phyloP scores from a whole-genome alignment of 495 filamentous ascomycete species.

The Hypoxylon cercidicola region DNA sequence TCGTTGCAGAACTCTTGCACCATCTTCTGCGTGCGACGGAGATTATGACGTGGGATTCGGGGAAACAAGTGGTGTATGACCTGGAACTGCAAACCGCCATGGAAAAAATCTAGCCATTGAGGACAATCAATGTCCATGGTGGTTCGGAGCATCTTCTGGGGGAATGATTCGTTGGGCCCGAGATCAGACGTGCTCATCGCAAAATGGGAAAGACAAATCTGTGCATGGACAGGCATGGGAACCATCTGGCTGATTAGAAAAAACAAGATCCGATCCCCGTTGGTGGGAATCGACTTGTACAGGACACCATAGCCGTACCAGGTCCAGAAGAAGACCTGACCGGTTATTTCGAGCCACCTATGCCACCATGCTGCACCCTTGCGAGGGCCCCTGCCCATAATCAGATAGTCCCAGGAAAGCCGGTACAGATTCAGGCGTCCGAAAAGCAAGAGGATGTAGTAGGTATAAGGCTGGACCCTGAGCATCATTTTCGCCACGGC shows the following conservation, averaged over 20 bases:
- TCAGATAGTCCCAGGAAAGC: constrained; percentile 83
- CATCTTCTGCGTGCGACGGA: constrained; percentile 81
- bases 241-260: constrained; percentile 88
- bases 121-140: constrained; percentile 99
- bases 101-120: constrained; percentile 94
- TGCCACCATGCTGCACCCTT: constrained; percentile 92
- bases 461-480: constrained; percentile 81
- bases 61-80: constrained; percentile 95
- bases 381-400: constrained; percentile 77
- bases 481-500: constrained; percentile 75
- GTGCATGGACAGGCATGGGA: constrained; percentile 87
- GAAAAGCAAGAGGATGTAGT: constrained; percentile 86
- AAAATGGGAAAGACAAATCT: constrained; percentile 97
- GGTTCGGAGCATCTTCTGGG: constrained; percentile 95
- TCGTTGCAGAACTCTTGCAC: constrained; percentile 91
- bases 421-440: constrained; percentile 93
- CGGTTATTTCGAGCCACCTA: constrained; percentile 82
- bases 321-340: constrained; percentile 89
- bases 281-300: constrained; percentile 78
- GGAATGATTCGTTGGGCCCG: constrained; percentile 87
- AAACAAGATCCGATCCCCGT: constrained; percentile 75
- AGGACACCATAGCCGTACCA: constrained; percentile 92
- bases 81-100: constrained; percentile 96
- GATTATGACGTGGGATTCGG: constrained; percentile 93
- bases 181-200: constrained; percentile 95